phyloP scores from a whole-genome alignment of 345 rosid genomes.

The Noccaea caerulescens region DNA sequence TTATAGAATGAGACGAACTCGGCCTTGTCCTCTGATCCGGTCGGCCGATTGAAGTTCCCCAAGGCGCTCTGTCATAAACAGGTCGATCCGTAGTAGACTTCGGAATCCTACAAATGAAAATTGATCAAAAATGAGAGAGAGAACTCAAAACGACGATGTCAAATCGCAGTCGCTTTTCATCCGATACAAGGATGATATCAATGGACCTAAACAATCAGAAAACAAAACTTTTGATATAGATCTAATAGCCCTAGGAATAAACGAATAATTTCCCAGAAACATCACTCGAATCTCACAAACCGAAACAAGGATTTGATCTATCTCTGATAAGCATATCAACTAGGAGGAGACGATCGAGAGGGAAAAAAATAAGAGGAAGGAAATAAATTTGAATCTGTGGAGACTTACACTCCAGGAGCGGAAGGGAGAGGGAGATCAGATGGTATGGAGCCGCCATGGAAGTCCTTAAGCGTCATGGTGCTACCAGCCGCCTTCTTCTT shows the following conservation, averaged over 20 bases:
- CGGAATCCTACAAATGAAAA: constrained; percentile 45
- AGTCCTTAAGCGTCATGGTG: constrained; percentile 90
- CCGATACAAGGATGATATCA: not conserved
- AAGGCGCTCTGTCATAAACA: constrained; percentile 61
- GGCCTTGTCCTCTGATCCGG: constrained; percentile 69
- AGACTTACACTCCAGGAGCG: constrained; percentile 86
- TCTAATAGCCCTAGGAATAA: constrained; percentile 23
- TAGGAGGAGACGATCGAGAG: constrained; percentile 24
- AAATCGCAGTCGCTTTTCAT: constrained; percentile 11
- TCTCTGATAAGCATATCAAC: constrained; percentile 32
- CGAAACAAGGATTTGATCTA: constrained; percentile 31
- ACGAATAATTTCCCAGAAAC: not conserved
- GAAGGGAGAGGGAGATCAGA: constrained; percentile 88
- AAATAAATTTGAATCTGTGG: constrained; percentile 1
- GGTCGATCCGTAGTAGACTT: constrained; percentile 61
- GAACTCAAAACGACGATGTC: constrained; percentile 18
- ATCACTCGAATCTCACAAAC: constrained; percentile 18
- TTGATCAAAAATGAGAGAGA: constrained; percentile 9
- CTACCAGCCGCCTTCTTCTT: constrained; percentile 72
- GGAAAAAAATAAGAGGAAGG: not conserved
- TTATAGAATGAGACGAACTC: constrained; percentile 57
- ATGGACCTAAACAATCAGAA: constrained; percentile 34
- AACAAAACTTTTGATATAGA: constrained; percentile 8
- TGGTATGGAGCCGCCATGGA: constrained; percentile 93
- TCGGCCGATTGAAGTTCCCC: constrained; percentile 62